Conservation (phyloP, 2,329 filamentous ascomycete genomes). For the Xylariomycetidae sp. region DNA sequence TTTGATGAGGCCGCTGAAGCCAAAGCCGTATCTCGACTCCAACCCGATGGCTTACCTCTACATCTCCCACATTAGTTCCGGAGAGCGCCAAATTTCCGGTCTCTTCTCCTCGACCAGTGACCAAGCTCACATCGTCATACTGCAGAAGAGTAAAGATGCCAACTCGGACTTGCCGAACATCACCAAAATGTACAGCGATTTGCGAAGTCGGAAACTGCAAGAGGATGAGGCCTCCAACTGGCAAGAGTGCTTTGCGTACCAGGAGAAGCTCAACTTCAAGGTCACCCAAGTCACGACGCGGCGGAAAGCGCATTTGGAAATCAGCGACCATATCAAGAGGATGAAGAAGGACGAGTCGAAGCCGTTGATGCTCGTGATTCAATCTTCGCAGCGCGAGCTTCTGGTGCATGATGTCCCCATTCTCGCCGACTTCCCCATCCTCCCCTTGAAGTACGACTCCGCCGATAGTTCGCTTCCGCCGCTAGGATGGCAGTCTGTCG, state of each 20-base stretch:
- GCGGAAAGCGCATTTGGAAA: constrained; percentile 80
- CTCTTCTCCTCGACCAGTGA: constrained; percentile 78
- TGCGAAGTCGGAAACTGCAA: constrained; percentile 58
- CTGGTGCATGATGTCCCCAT: constrained; percentile 80
- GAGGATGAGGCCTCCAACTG: constrained; percentile 64
- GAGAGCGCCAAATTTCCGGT: constrained; percentile 88
- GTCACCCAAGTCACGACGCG: constrained; percentile 82
- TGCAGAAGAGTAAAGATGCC: constrained; percentile 73
- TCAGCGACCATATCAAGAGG: constrained; percentile 84
- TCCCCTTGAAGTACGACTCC: constrained; percentile 75
- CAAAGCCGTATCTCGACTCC: constrained; percentile 65
- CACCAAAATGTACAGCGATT: constrained; percentile 78
- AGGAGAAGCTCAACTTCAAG: constrained; percentile 79
- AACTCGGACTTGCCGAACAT: constrained; percentile 83
- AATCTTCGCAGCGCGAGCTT: constrained; percentile 77
- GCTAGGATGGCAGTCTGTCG: constrained; percentile 86
- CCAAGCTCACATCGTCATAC: constrained; percentile 81
- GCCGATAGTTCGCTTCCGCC: constrained; percentile 84
- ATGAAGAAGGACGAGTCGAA: constrained; percentile 77
- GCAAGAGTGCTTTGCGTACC: constrained; percentile 80
- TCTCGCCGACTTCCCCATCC: constrained; percentile 75
- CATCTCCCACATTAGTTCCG: constrained; percentile 84
- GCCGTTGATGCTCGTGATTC: constrained; percentile 79
- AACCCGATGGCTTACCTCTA: constrained; percentile 78
- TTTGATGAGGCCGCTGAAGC: constrained; percentile 62